phyloP scores from a whole-genome alignment of 768 basidiomycete species.

The Tulasnella sp. region DNA sequence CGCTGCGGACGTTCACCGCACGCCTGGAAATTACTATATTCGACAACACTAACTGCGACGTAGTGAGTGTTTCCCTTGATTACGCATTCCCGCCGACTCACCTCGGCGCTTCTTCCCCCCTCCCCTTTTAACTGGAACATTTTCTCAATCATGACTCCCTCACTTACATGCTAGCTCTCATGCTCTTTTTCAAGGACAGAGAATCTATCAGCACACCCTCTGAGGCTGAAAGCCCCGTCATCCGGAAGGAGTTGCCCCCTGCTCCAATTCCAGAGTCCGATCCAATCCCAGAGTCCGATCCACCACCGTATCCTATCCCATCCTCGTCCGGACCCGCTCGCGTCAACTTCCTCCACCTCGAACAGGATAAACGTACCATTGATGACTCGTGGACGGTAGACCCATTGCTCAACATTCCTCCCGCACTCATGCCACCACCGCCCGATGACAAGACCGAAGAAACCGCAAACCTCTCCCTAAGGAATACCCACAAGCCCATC shows the following conservation, averaged over 20 bases:
- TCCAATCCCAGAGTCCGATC: background rate
- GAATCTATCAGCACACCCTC: background rate
- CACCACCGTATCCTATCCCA: background rate
- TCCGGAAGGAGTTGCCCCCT: background rate
- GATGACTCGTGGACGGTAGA: constrained; percentile 24
- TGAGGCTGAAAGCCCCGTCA: background rate
- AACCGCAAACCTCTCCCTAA: background rate
- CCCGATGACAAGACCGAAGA: background rate
- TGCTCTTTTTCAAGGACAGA: constrained; percentile 5
- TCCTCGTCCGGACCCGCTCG: background rate
- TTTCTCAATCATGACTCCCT: background rate
- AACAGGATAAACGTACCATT: background rate
- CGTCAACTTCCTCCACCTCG: constrained; percentile 21
- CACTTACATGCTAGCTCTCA: background rate
- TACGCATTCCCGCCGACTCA: background rate
- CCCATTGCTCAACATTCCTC: constrained; percentile 8
- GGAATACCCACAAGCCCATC: background rate
- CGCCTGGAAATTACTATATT: background rate
- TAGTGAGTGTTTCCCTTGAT: background rate
- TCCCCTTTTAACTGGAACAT: background rate
- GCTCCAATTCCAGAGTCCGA: background rate
- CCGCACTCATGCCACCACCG: constrained; percentile 17
- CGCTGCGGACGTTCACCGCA: background rate
- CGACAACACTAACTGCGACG: background rate
- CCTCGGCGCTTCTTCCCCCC: background rate